Evolutionary conservation across 495 filamentous ascomycete genomes (phyloP).

Genomic region (Penicillium turbatum): DNA sequence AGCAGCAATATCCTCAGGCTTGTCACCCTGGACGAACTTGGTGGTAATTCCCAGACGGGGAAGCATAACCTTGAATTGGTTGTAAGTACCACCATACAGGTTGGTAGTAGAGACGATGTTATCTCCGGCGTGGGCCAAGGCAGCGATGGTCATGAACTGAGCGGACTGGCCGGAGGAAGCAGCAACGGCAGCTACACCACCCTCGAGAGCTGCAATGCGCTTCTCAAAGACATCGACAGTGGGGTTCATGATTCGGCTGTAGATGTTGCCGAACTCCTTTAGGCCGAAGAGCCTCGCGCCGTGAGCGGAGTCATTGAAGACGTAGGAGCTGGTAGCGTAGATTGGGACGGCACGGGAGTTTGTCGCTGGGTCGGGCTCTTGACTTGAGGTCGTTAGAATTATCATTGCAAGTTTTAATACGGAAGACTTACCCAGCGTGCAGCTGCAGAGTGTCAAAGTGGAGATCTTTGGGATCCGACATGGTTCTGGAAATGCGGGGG

Average conservation of each 20-base stretch:
- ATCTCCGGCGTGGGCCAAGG: slow-evolving; percentile 79
- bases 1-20: slow-evolving; percentile 72
- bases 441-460: slow-evolving; percentile 93
- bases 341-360: slow-evolving; percentile 93
- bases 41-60: slow-evolving; percentile 82
- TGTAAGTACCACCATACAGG: slow-evolving; percentile 96
- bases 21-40: slow-evolving; percentile 86
- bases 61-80: slow-evolving; percentile 92
- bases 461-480: slow-evolving; percentile 31
- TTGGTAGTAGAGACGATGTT: slow-evolving; percentile 94
- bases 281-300: slow-evolving; percentile 94
- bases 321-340: slow-evolving; percentile 89
- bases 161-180: slow-evolving; percentile 89
- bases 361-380: slow-evolving; percentile 78
- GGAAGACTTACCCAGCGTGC: slow-evolving; percentile 74
- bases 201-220: slow-evolving; percentile 91
- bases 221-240: slow-evolving; percentile 99
- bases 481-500: slow-evolving; percentile 5
- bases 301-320: slow-evolving; percentile 96
- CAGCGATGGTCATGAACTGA: slow-evolving; percentile 88
- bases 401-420: neutral
- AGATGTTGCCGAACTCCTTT: slow-evolving; percentile 98
- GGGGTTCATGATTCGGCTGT: slow-evolving; percentile 97
- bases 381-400: slow-evolving; percentile 45
- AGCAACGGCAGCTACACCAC: slow-evolving; percentile 85